Evolutionary conservation across 192 early-diverging fungal species (phyloP), one percentile per base, ranked within the genome.

Genomic region (Pilaira anomala): DNA sequence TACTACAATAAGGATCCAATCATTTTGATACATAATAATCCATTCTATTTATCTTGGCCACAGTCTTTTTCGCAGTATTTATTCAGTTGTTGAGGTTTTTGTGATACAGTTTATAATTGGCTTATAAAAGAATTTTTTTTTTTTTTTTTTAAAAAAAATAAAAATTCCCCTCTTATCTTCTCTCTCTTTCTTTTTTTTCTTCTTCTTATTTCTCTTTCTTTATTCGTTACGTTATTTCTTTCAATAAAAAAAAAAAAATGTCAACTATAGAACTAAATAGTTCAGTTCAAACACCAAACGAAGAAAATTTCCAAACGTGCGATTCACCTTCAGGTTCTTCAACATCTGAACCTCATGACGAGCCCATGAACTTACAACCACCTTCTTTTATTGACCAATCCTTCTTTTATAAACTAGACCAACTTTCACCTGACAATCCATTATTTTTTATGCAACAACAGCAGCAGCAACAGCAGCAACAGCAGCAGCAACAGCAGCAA

Each of bases 241-340:
- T 36, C 11, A 33, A 33, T 5, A 33, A 33, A 33, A 5, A 33
- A 9, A 36, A 1, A 36, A 55, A 26, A 55, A 55, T 26, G 28
- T 18, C 53, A 55, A 55, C 30, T 26, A 55, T 55, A 28, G 53
- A 55, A 7, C 26, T 55, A n/a, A 18, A 26, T 19, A 30, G 53
- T 55, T 55, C 53, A 29, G 16, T 36, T 55, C 33, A 5, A 36
- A 9, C 33, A 36, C n/a, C 46, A 40, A 39, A 45, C 14, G 62
- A 63, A 42, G 62, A 63, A 19, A 62, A 55, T 44, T 46, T 41
- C 25, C 56, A 58, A 16, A 42, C 66, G 18, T 68, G 66, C 45
- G 66, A 68, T 45, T 68, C 66, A 13, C 66, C 60, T 50, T 68
- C 66, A 4, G 52, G 59, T 14, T 62, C 66, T 62, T 68, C 66